Base-by-base conservation (phyloP, 2,329 filamentous ascomycete genomes). In the Hypoxylon sp. region DNA sequence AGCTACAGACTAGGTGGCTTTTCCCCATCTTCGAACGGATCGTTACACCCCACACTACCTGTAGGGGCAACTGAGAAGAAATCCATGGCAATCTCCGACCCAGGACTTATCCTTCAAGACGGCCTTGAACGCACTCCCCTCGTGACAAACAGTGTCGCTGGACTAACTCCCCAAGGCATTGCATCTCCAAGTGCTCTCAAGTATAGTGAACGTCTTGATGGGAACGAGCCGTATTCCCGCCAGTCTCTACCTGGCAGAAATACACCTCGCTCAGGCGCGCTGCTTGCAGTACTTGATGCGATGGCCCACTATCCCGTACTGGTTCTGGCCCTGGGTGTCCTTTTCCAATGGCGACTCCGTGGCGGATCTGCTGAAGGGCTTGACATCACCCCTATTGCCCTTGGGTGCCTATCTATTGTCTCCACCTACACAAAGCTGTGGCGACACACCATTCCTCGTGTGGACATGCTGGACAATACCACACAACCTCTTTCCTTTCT, bases 401-500 rank as follows among this genome's bases (percentile, higher is more conserved):
- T 25, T 11, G 48, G 48, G 13, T 51, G 25, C 27, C 22, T 57
- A 17, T 40, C 17, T 14, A 17, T 65, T 51, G 44, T 53, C 37
- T 42, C 37, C 13, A 30, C 31, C 33, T 49, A 46, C 27, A 31
- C 42, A 7, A 42, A 48, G 42, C 49, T 62, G 14, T 42, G 40
- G n/a, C 60, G 64, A 64, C 51, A 58, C 11, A 13, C 25, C 8
- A 48, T 25, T 31, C 14, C 61, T n/a, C 27, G 59, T 55, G 46
- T 46, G 44, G 57, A 46, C 54, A 64, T 57, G 46, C 46, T 59
- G 42, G 50, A 55, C 42, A 20, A 50, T n/a, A 48, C 55, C 60
- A 59, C 62, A 31, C 66, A 57, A 22, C 54, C 31, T 60, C 72
- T 71, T 66, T 49, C 60, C 58, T 55, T 53, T 31, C 11, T 48